Base-by-base conservation (phyloP, 306 rosid genomes). In the Quercus berberidifolia region DNA sequence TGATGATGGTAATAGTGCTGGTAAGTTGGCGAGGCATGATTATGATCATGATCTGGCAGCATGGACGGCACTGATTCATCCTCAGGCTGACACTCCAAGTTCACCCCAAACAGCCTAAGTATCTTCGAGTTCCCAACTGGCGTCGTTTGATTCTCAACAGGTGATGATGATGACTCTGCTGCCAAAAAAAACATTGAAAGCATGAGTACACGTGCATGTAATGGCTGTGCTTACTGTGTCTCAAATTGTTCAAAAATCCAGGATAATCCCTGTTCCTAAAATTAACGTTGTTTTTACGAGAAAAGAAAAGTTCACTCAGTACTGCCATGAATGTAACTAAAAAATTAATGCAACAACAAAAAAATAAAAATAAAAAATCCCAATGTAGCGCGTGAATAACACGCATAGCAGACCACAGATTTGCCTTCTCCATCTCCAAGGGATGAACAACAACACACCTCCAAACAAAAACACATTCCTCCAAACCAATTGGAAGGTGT, bases 41-140 rank as follows among this genome's bases (percentile, higher is more conserved):
- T 83, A 1, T 41, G 46, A 41, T 41, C 46, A 8, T 41, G 11
- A 41, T 41, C 46, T 2, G 46, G 46, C 11, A 41, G 46, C 11
- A 2, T 2, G 46, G 46, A 41, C 46, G 92, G 89, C 76, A 88
- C 92, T 14, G 93, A 80, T 49, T 77, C 41, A 31, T 83, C 83
- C 46, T 41, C 46, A 6, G 90, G 33, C 81, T 96, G 94, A 86
- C 92, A 96, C 83, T 93, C 97, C 92, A 96, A 78, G 90, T 93
- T 85, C 73, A 96, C 99, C 13, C 99, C 99, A 55, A 96, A 96
- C 15, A 96, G 81, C 91, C 99, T 88, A 80, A 96, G 88, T 64
- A 86, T 88, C 83, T 78, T 96, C 3, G 98, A 91, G 85, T 82
- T 79, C 55, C 54, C 80, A 28, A 78, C 54, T 81, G 80, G 72